Percentiles rank a stretch among this genome's conserved stretches.
Conservation (phyloP, 768 basidiomycete genomes). For the Mycena alexandri region DNA sequence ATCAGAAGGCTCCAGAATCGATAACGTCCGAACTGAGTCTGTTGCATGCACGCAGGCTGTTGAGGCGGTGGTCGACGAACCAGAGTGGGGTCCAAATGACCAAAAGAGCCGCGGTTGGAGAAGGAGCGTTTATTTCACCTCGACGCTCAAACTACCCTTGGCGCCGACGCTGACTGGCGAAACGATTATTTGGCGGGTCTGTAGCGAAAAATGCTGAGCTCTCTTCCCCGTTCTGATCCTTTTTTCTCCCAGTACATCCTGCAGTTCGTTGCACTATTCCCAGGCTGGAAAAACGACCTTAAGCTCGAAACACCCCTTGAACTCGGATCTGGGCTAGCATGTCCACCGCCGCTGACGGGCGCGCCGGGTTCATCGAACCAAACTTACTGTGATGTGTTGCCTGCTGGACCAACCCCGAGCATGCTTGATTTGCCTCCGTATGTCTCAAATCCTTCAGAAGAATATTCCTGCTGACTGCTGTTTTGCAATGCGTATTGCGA, state of each 20-base stretch:
- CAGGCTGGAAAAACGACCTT: constrained; percentile 19
- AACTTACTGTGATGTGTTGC: constrained; percentile 13
- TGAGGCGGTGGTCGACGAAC: neutral
- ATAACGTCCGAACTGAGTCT: neutral
- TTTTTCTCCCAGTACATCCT: constrained; percentile 15
- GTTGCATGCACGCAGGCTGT: neutral
- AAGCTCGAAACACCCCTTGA: constrained; percentile 6
- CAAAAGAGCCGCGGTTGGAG: constrained; percentile 29
- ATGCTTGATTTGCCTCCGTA: constrained; percentile 23
- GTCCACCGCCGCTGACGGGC: constrained; percentile 13
- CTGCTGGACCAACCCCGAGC: constrained; percentile 15
- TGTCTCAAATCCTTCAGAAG: neutral
- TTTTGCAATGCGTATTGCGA: no score
- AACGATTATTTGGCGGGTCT: constrained; percentile 20
- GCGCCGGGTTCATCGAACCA: constrained; percentile 9
- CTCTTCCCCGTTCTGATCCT: neutral
- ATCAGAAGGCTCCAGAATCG: neutral
- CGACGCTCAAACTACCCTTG: constrained; percentile 28
- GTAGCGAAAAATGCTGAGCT: neutral
- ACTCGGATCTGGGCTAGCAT: constrained; percentile 6
- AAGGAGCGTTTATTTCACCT: constrained; percentile 18
- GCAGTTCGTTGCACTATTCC: constrained; percentile 15
- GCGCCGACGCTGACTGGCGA: constrained; percentile 29
- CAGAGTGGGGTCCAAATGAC: constrained; percentile 27
- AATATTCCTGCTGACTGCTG: no score